Conservation (phyloP, 1,284 basidiomycete species). For the Ceratobasidium sp. region DNA sequence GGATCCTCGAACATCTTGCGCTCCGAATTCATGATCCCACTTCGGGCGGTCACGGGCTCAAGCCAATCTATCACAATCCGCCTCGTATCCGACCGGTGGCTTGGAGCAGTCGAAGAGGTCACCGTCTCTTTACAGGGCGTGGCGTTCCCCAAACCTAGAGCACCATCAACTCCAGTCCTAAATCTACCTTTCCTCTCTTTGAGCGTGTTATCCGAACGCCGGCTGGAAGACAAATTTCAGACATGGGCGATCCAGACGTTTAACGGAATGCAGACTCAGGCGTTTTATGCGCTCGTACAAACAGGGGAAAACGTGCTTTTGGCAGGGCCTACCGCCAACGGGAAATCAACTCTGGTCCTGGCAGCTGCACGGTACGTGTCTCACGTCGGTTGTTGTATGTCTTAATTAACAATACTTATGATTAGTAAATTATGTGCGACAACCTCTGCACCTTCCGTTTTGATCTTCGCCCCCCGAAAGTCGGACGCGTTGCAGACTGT, state of each 20-base stretch:
- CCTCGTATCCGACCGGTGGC: slow-evolving; percentile 92
- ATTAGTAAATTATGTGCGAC: slow-evolving; percentile 65
- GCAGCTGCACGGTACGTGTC: slow-evolving; percentile 74
- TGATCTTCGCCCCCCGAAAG: slow-evolving; percentile 63
- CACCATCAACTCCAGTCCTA: slow-evolving; percentile 76
- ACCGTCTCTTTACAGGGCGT: slow-evolving; percentile 75
- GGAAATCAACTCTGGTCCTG: slow-evolving; percentile 83
- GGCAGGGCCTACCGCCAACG: slow-evolving; percentile 83
- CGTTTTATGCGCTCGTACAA: slow-evolving; percentile 85
- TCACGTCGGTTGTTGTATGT: slow-evolving; percentile 49
- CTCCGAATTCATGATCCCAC: slow-evolving; percentile 85
- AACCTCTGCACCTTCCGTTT: slow-evolving; percentile 51
- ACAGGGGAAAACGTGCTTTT: slow-evolving; percentile 81
- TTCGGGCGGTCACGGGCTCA: slow-evolving; percentile 69
- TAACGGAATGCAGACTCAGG: slow-evolving; percentile 92
- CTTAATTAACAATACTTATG: slow-evolving; percentile 2
- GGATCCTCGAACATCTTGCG: slow-evolving; percentile 62
- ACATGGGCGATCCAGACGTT: slow-evolving; percentile 66
- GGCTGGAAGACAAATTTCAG: slow-evolving; percentile 63
- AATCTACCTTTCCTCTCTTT: slow-evolving; percentile 85
- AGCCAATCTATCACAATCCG: slow-evolving; percentile 74
- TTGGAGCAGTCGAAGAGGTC: slow-evolving; percentile 87
- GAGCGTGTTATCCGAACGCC: slow-evolving; percentile 65
- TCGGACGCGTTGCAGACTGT: slow-evolving; percentile 46
- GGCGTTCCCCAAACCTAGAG: slow-evolving; percentile 78